Evolutionary conservation across 2,329 filamentous ascomycete genomes (phyloP), one percentile per base, ranked within the genome.

Genomic region (Ophiocordyceps unilateralis): DNA sequence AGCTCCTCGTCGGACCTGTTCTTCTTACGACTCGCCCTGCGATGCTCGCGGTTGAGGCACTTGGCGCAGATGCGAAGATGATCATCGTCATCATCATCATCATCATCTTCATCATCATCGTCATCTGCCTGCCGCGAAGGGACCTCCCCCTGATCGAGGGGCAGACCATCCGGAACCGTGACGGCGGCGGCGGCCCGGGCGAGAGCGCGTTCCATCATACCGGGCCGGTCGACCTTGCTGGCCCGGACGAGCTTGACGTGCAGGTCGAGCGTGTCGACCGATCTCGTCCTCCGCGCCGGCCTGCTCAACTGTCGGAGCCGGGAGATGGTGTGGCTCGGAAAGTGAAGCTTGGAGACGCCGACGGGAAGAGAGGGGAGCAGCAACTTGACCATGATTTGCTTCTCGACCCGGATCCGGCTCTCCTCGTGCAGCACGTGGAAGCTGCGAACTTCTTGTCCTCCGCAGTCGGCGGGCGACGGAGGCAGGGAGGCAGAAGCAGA

Each of bases 1-100:
- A 96, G 88, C 56, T 96, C 89, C 46, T 95, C 87, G 0, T 82
- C 79, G 55, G 93, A 91, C 65, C 93, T 91, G 47, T 84, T 74
- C 69, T 94, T 95, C 64, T 96, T 96, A 41, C 91, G 73, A 1
- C 82, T 84, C 10, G 88, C 88, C 42, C 12, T 8, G 4, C 24
- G 24, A 26, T 26, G 9, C 91, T 76, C 64, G 96, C 96, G 43
- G 84, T 74, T 12, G 7, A 12, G 9, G 24, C 24, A 26, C 24
- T 5, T 8, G 24, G 24, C 9, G 12, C 24, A 26, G 24, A 26
- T 26, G 24, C 24, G 24, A 8, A 26, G 24, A 2, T 26, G 9
- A 9, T 26, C 24, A 12, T 26, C 24, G 24, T 26, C 24, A 12
- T 26, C 7, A n/a, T n/a, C n/a, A 2, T 26, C 24, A 9, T 26